Evolutionary conservation across 2,329 filamentous ascomycete species (phyloP), one percentile per base, ranked within the genome.

Genomic region (Penicillium sp.): DNA sequence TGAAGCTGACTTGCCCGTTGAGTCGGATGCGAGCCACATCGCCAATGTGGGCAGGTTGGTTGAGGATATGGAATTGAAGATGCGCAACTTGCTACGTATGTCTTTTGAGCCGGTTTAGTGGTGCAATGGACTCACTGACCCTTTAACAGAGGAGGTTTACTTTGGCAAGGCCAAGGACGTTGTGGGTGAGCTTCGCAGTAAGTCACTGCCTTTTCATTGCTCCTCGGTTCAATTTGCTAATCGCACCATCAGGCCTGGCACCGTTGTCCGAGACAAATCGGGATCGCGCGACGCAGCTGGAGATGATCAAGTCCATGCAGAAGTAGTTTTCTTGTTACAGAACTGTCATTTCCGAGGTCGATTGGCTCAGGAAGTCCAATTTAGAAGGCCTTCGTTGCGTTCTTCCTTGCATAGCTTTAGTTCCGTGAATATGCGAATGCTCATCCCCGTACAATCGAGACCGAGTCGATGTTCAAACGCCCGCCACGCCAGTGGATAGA

Each of bases 91-190:
- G 73, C 78, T 99, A 71, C 92, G 78, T 80, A 72, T 35, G 44
- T 48, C 7, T 16, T 44, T 24, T 35, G 30, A 5, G 5, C 5
- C 10, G 27, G 3, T n/a, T 4, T n/a, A n/a, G 24, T 20, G n/a
- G 20, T 10, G 3, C 14, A 5, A 11, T 20, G 16, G 35, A 35
- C 1, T 22, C 22, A 16, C 20, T 41, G 20, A 41, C 24, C 5
- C 22, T 33, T 27, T 25, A n/a, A 18, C 28, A 81, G 79, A 99
- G 79, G 94, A 99, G 76, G 94, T 99, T 44, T 99, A 99, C 77
- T 99, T 99, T 75, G 94, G 94, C 69, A 99, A 99, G 80, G 92
- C 94, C 49, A 96, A 95, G 82, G 94, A 99, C 74, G 91, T 99
- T 3, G 92, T 99, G 3, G 94, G 92, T 49, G 92, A 99, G 72